Base-by-base conservation (phyloP, 768 basidiomycete species). In the Mycena floridula region DNA sequence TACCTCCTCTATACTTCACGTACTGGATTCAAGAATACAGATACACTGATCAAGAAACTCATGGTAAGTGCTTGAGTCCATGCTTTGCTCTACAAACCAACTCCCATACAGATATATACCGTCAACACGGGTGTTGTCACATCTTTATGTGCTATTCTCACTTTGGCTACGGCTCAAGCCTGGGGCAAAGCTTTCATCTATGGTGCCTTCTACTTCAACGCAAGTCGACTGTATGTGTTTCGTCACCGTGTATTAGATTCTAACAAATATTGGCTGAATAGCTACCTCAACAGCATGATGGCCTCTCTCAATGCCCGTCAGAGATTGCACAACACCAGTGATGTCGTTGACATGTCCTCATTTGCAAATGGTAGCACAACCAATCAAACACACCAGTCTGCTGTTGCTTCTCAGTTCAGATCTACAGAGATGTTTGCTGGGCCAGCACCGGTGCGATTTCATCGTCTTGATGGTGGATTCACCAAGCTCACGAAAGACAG, bases 281-380 rank as follows among this genome's bases (percentile, higher is more conserved):
- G 40, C 12, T 42, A 42, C 20, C 7, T 20, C 12, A 42, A 42
- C 40, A n/a, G 13, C 21, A 21, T 42, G 20, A 12, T 42, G 12
- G 40, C 40, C 7, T 23, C 40, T 12, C 40, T 42, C 15, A 42
- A 42, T 26, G 40, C 40, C 11, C 18, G 40, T 11, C 40, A 26
- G 40, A 24, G 15, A 7, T 12, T 42, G 7, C 13, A 12, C 40
- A 26, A 20, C n/a, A n/a, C 9, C 28, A 30, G 28, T 30, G n/a
- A 9, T 9, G 28, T 30, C n/a, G 28, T 30, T 8, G n/a, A 39
- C 8, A 39, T 39, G 28, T n/a, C n/a, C n/a, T n/a, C n/a, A n/a
- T n/a, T n/a, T n/a, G n/a, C n/a, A n/a, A n/a, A n/a, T n/a, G n/a
- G n/a, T n/a, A n/a, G n/a, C n/a, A n/a, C n/a, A n/a, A n/a, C n/a